These are phyloP conservation scores for Tillandsia fasciculata DNA, from an alignment of 176 grass and related monocot genomes.

Conservation along the genomic window DNA sequence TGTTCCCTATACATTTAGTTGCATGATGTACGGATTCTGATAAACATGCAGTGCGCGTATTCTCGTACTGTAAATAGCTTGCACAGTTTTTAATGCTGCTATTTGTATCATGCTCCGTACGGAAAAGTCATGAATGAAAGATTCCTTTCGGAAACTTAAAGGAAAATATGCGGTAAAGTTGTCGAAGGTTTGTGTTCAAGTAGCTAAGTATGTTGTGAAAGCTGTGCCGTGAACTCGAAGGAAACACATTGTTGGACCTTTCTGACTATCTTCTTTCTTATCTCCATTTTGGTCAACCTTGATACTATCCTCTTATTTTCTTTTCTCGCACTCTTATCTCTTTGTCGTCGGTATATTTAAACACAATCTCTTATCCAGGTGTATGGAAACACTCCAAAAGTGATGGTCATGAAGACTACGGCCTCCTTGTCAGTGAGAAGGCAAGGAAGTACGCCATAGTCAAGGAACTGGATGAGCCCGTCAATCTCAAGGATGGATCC, in stretches of 20 bases:
- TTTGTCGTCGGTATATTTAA: neutral
- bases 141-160: too few relatives aligned
- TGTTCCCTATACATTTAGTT: neutral
- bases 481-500: slow-evolving; percentile 63
- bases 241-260: neutral
- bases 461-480: slow-evolving; percentile 66
- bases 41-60: too few relatives aligned
- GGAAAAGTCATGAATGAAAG: too few relatives aligned
- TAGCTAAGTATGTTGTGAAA: neutral
- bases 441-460: slow-evolving; percentile 89
- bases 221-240: neutral
- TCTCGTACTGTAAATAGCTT: too few relatives aligned
- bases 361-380: slow-evolving; percentile 37
- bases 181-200: neutral
- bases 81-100: too few relatives aligned
- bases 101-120: too few relatives aligned
- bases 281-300: neutral
- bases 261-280: neutral
- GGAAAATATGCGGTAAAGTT: too few relatives aligned
- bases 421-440: slow-evolving; percentile 74
- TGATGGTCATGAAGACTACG: slow-evolving; percentile 88
- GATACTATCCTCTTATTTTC: neutral
- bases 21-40: neutral
- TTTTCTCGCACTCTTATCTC: neutral
- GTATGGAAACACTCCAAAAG: slow-evolving; percentile 86